Evolutionary conservation across 2,329 filamentous ascomycete genomes (phyloP), one percentile per base, ranked within the genome.

Genomic region (Orbilia brochopaga): DNA sequence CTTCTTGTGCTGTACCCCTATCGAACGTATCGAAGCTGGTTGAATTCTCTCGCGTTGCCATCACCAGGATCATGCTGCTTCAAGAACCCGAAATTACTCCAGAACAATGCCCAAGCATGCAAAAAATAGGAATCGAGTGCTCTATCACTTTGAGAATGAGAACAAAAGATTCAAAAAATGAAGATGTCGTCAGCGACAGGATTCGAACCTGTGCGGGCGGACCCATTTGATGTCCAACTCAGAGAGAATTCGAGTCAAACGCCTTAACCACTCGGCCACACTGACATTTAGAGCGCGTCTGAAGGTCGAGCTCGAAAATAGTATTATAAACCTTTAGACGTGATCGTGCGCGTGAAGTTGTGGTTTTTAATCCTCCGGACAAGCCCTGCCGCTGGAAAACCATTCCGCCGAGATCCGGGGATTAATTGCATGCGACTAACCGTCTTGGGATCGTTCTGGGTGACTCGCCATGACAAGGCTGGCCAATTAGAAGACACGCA

Each of bases 171-270:
- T 21, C 48, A 63, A 70, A 69, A 63, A 69, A 51, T 62, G 1
- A 13, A 62, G n/a, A 70, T 70, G 59, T 48, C 66, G 66, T 70
- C 66, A 70, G 66, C 66, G 66, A 70, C 66, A 70, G 66, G 66
- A 70, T 70, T 70, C 66, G 66, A 70, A 70, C 66, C 66, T 70
- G 66, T 70, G 66, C 66, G 66, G 66, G 66, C 66, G 66, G 63
- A 70, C 66, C 66, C 66, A 70, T 70, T 70, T 70, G 66, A 70
- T 70, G 57, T 70, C 66, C 58, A 70, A 70, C 53, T 70, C 66
- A 64, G 58, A 59, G 42, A 48, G 59, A 70, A 70, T 70, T 70
- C 66, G 66, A 70, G 66, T 70, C 66, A 70, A 70, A 70, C 66
- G 66, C 66, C 66, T 70, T 70, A 70, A 70, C 66, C 66, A 70